phyloP scores from a whole-genome alignment of 2,329 filamentous ascomycete species.

The Curvularia sp. region DNA sequence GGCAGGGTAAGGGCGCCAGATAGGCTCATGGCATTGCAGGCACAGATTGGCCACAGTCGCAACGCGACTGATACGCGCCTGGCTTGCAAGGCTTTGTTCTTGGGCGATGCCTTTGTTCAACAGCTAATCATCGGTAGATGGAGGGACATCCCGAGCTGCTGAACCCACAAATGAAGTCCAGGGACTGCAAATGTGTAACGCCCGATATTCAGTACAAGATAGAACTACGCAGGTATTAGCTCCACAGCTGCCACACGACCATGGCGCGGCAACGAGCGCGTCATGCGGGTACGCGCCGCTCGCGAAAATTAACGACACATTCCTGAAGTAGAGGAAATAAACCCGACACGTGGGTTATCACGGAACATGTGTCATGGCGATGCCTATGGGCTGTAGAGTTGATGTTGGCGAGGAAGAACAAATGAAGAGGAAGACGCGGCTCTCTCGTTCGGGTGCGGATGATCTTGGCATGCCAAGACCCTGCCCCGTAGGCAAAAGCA shows the following conservation, averaged over 20 bases:
- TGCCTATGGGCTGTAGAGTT: not conserved
- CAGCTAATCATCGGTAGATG: slow-evolving; percentile 38
- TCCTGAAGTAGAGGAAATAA: not conserved
- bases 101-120: slow-evolving; percentile 48
- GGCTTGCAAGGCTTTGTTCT: slow-evolving; percentile 32
- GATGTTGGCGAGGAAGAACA: not conserved
- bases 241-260: not conserved
- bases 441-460: not conserved
- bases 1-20: slow-evolving; percentile 43
- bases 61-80: slow-evolving; percentile 18
- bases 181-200: slow-evolving; percentile 33
- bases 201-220: slow-evolving; percentile 18
- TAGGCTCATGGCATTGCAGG: slow-evolving; percentile 32
- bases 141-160: slow-evolving; percentile 32
- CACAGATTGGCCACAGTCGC: slow-evolving; percentile 19
- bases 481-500: not conserved
- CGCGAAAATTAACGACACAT: not conserved
- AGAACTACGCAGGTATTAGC: not conserved
- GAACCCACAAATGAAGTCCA: slow-evolving; percentile 41
- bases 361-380: not conserved
- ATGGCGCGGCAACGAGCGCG: not conserved
- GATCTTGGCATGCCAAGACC: not conserved
- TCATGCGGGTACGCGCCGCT: not conserved
- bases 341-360: too few relatives aligned
- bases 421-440: not conserved